phyloP scores from a whole-genome alignment of 176 grass and related monocot species.

The Cenchrus americanus region DNA sequence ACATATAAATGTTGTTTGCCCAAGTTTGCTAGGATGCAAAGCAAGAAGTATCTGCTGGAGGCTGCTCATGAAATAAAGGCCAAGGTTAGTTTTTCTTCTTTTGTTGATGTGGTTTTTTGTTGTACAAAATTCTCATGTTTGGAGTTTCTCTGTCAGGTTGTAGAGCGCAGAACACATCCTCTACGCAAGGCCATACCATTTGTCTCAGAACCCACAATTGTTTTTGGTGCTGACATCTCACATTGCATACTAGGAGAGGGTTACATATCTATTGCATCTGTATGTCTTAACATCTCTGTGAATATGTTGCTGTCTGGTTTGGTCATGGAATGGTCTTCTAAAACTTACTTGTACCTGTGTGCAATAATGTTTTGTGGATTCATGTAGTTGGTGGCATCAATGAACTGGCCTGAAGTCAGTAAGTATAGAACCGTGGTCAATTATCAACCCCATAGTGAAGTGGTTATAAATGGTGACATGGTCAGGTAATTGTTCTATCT shows the following conservation, averaged over 20 bases:
- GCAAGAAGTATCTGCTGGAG: not conserved
- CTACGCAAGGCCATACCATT: not conserved
- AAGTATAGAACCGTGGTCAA: not conserved
- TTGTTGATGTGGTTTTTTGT: not conserved
- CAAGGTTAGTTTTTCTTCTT: not conserved
- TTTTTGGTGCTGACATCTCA: slow-evolving; percentile 9
- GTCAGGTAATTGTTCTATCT: not conserved
- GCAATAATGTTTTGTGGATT: not conserved
- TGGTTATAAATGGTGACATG: not conserved
- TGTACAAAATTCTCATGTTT: not conserved
- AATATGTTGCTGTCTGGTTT: not conserved
- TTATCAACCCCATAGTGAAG: not conserved
- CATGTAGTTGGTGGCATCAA: slow-evolving; percentile 1
- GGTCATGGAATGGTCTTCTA: not conserved
- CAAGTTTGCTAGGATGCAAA: not conserved
- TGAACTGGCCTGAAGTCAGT: not conserved
- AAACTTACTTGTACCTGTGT: not conserved
- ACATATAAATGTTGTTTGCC: not conserved
- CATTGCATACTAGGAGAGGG: not conserved
- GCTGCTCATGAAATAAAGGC: not conserved
- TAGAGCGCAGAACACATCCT: not conserved
- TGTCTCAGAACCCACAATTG: not conserved
- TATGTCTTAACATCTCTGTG: not conserved
- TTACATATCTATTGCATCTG: not conserved
- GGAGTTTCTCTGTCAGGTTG: not conserved